phyloP scores from a whole-genome alignment of 2,329 filamentous ascomycete genomes.

The Scorias spongiosa region DNA sequence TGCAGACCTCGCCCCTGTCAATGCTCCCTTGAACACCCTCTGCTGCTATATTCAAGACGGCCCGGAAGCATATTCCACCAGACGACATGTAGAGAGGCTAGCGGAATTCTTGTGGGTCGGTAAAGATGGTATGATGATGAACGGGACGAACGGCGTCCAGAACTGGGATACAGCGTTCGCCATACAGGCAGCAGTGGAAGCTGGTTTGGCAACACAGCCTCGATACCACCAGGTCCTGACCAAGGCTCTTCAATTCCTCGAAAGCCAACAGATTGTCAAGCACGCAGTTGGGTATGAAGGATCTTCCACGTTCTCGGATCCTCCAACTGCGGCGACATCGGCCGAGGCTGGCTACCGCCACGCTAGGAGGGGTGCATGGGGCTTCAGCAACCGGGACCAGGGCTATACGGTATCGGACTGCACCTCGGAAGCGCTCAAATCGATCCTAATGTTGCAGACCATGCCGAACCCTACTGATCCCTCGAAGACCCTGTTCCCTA shows the following conservation, averaged over 20 bases:
- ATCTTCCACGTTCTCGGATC: slow-evolving; percentile 31
- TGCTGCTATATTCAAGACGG: slow-evolving; percentile 76
- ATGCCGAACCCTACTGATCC: slow-evolving; percentile 36
- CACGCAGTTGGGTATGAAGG: slow-evolving; percentile 61
- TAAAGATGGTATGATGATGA: slow-evolving; percentile 79
- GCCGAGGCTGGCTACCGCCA: slow-evolving; percentile 52
- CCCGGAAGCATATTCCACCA: slow-evolving; percentile 53
- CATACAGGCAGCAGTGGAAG: slow-evolving; percentile 67
- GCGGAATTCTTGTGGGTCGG: slow-evolving; percentile 88
- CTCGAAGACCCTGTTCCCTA: slow-evolving; percentile 39
- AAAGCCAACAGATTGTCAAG: slow-evolving; percentile 79
- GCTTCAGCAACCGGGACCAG: slow-evolving; percentile 82
- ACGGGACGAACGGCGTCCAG: slow-evolving; percentile 96
- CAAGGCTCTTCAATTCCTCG: slow-evolving; percentile 71
- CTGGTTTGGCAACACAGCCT: slow-evolving; percentile 60
- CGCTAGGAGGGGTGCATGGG: slow-evolving; percentile 83
- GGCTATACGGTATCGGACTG: slow-evolving; percentile 95
- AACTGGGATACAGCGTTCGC: slow-evolving; percentile 90
- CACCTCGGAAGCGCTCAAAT: slow-evolving; percentile 78
- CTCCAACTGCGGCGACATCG: slow-evolving; percentile 15
- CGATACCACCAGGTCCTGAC: slow-evolving; percentile 71
- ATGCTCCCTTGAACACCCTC: slow-evolving; percentile 77
- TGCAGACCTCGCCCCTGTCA: slow-evolving; percentile 75
- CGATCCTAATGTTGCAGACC: slow-evolving; percentile 70
- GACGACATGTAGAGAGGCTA: slow-evolving; percentile 63